Evolutionary conservation across 352 stramenopile species (phyloP).

Genomic region (Aphanomyces invadans): DNA sequence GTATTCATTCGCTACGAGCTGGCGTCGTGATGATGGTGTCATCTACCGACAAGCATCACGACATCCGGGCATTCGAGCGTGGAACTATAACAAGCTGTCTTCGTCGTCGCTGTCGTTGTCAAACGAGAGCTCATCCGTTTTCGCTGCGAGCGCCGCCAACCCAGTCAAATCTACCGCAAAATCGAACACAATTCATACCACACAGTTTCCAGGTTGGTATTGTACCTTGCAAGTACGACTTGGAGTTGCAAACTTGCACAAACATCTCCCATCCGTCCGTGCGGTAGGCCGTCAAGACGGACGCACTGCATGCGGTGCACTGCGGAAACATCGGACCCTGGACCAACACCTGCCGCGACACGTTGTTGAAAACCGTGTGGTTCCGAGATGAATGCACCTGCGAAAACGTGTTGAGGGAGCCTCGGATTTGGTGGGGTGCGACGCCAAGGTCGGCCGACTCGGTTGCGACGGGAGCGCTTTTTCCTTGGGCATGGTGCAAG

Average conservation of each 20-base stretch:
- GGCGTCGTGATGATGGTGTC: too few relatives aligned
- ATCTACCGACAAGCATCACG: background rate
- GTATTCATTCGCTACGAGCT: too few relatives aligned
- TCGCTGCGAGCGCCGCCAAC: slow-evolving; percentile 45
- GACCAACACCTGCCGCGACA: slow-evolving; percentile 57
- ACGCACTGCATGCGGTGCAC: slow-evolving; percentile 92
- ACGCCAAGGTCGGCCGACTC: slow-evolving; percentile 58
- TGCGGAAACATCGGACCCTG: slow-evolving; percentile 89
- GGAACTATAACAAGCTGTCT: slow-evolving; percentile 19
- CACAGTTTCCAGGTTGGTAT: too few relatives aligned
- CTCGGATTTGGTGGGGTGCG: slow-evolving; percentile 93
- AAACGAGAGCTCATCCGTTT: slow-evolving; percentile 50
- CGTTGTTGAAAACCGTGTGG: too few relatives aligned
- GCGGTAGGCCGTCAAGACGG: slow-evolving; percentile 85
- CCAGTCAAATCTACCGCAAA: slow-evolving; percentile 49
- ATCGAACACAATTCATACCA: too few relatives aligned
- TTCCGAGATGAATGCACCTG: slow-evolving; percentile 39
- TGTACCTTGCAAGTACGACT: slow-evolving; percentile 46
- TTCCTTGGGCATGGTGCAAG: slow-evolving; percentile 86
- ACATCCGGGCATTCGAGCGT: background rate
- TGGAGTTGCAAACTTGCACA: slow-evolving; percentile 59
- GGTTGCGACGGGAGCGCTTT: slow-evolving; percentile 54
- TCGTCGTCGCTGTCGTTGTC: slow-evolving; percentile 62
- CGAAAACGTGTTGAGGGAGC: slow-evolving; percentile 91
- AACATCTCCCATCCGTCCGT: slow-evolving; percentile 39